These are phyloP conservation scores for Sideroxylon spinosum DNA, from an alignment of 179 eudicot species.

Conservation along the genomic window DNA sequence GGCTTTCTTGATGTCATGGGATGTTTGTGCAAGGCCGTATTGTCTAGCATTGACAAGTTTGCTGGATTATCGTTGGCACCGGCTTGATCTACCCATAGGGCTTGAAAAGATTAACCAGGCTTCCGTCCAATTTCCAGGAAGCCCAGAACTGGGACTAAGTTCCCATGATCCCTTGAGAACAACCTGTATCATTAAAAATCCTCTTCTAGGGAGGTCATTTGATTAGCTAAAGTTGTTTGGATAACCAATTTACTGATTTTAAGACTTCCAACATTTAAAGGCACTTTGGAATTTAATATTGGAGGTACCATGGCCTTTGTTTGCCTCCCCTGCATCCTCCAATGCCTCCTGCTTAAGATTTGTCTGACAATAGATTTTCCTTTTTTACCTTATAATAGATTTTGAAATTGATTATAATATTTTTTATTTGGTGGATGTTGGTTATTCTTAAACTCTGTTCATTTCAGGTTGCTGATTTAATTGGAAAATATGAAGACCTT, in stretches of 20 bases:
- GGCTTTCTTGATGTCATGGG: constrained; percentile 10
- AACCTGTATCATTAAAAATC: too few species aligned
- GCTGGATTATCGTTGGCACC: not conserved
- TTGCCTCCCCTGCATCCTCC: too few species aligned
- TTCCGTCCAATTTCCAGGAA: not conserved
- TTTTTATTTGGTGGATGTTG: not conserved
- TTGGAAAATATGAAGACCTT: constrained; percentile 82
- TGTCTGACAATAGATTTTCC: not conserved
- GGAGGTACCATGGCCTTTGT: too few species aligned
- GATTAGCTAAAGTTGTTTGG: not conserved
- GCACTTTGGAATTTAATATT: too few species aligned
- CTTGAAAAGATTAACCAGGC: not conserved
- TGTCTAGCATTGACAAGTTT: not conserved
- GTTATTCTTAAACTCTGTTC: constrained; percentile 17
- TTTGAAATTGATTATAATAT: not conserved
- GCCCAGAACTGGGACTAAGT: not conserved
- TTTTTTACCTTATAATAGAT: too few species aligned
- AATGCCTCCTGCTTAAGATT: not conserved
- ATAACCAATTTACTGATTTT: too few species aligned
- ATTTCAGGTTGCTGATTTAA: constrained; percentile 72
- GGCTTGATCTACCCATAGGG: not conserved
- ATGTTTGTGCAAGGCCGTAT: not conserved
- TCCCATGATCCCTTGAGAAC: too few species aligned
- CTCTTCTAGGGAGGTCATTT: too few species aligned
- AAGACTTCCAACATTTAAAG: too few species aligned